Evolutionary conservation across 495 filamentous ascomycete genomes (phyloP), one percentile per base, ranked within the genome.

Genomic region (Penicillium parvum): DNA sequence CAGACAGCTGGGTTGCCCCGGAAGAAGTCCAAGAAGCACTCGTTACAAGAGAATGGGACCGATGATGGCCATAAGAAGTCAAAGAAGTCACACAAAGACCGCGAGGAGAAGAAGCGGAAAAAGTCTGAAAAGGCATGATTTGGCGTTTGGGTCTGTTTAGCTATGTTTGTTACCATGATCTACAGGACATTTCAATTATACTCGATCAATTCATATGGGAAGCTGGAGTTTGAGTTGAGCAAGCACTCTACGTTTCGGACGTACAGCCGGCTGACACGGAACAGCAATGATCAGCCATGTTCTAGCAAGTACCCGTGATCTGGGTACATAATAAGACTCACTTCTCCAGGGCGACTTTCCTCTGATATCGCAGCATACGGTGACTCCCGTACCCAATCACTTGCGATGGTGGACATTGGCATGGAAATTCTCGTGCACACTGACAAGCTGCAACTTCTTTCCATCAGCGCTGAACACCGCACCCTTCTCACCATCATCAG

Each of bases 1-100:
- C 66, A 66, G 35, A 41, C 48, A 0, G 37, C 43, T 14, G 55
- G 29, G 14, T 17, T 50, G 17, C 65, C 68, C 4, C 58, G 66
- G 26, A 73, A 73, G 61, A 72, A 71, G 53, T 69, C 68, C 11
- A 71, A 70, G 57, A 69, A 68, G 53, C 61, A 60, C 34, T 53
- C 64, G 10, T 46, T 40, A 36, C 50, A 56, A 37, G 49, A 59
- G 7, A 48, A 40, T 23, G 55, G 34, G 1, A 40, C 47, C 22
- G 50, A 49, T 8, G 50, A 56, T 10, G 50, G 38, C 17, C 45
- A 55, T 26, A 61, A 71, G 56, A 67, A 64, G 47, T 49, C 55
- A 5, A 70, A 71, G 49, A 70, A 69, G 49, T 68, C 65, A 3
- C 53, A 61, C 47, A 71, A 66, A 50, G 57, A 61, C 23, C 57